These are phyloP conservation scores for Hemisphaericaspora nanyangensis DNA, from an alignment of 805 yeast genomes.

Conservation along the genomic window DNA sequence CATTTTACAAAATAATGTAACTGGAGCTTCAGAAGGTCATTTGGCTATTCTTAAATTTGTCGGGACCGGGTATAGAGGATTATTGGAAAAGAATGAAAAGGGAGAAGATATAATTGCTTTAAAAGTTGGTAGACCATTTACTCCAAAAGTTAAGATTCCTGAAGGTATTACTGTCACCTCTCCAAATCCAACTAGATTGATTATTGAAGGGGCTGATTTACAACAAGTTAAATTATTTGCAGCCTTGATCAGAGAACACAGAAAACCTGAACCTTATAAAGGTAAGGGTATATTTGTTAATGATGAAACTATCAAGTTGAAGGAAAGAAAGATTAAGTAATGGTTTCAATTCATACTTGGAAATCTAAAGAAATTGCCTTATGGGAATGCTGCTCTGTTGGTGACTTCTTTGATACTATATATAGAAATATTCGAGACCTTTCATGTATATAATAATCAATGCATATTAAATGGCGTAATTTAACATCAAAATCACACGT, in stretches of 20 bases:
- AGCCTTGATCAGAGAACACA: constrained; percentile 77
- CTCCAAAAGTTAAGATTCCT: constrained; percentile 75
- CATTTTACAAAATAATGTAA: constrained; percentile 67
- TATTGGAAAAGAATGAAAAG: constrained; percentile 51
- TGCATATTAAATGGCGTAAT: too few relatives aligned
- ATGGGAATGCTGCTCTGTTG: too few relatives aligned
- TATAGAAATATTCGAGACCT: too few relatives aligned
- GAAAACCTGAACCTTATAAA: constrained; percentile 97
- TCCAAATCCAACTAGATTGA: constrained; percentile 82
- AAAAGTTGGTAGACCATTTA: constrained; percentile 85
- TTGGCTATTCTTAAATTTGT: constrained; percentile 80
- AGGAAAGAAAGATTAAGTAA: constrained; percentile 91
- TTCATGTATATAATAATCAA: too few relatives aligned
- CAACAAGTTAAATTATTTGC: constrained; percentile 87
- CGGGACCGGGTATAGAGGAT: constrained; percentile 96
- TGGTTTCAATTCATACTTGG: too few relatives aligned
- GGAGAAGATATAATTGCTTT: constrained; percentile 60
- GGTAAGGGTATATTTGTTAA: constrained; percentile 96
- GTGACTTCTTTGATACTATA: too few relatives aligned
- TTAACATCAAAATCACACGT: too few relatives aligned
- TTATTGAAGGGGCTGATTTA: constrained; percentile 83
- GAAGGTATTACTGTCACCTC: constrained; percentile 66
- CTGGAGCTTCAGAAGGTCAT: constrained; percentile 94
- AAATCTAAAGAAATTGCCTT: too few relatives aligned
- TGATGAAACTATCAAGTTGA: constrained; percentile 84